These are phyloP conservation scores for Aspergillus nanangensis DNA, from an alignment of 495 filamentous ascomycete genomes.

Conservation along the genomic window DNA sequence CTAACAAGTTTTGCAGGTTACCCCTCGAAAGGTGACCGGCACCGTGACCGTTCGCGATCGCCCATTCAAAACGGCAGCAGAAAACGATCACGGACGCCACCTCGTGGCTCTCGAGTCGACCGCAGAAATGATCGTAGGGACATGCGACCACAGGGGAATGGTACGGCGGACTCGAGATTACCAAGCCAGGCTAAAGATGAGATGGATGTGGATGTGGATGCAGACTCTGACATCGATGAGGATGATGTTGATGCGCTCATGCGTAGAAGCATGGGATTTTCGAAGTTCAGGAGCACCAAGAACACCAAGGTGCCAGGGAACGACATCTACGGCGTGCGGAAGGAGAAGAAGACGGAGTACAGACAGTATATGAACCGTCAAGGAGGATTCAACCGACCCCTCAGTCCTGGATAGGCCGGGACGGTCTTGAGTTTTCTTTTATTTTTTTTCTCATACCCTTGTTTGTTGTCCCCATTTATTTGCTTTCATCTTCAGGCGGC, in stretches of 20 bases:
- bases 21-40: constrained; percentile 31
- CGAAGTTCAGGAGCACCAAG: constrained; percentile 80
- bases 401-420: constrained; percentile 50
- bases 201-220: constrained; percentile 37
- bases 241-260: constrained; percentile 73
- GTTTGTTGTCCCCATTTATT: not conserved
- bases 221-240: constrained; percentile 49
- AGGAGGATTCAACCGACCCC: constrained; percentile 94
- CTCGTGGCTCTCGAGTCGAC: constrained; percentile 30
- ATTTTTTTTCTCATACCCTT: constrained; percentile 1
- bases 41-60: constrained; percentile 42
- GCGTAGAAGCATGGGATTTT: constrained; percentile 84
- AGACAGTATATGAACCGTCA: constrained; percentile 98
- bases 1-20: constrained; percentile 17
- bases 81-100: constrained; percentile 32
- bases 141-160: constrained; percentile 22
- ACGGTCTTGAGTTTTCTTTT: not conserved
- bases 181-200: constrained; percentile 24
- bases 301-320: constrained; percentile 89
- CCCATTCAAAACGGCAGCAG: constrained; percentile 37
- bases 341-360: constrained; percentile 95
- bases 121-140: constrained; percentile 32
- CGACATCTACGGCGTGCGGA: constrained; percentile 74
- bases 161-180: constrained; percentile 13
- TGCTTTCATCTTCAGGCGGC: not conserved